Evolutionary conservation across 345 rosid genomes (phyloP).

Genomic region (Salix viminalis): DNA sequence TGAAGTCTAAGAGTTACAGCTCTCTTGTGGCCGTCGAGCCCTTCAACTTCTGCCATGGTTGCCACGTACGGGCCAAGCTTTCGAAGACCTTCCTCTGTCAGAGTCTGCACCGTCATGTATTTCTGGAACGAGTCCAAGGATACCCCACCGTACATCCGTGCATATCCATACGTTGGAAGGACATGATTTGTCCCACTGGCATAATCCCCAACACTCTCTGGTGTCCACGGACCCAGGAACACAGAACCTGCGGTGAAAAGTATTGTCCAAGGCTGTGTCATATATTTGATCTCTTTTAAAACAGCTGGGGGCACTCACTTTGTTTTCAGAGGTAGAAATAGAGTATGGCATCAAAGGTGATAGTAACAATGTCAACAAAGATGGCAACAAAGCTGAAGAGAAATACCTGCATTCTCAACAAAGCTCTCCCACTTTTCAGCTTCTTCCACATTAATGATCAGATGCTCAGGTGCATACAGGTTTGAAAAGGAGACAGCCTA

Average conservation of each 20-base stretch:
- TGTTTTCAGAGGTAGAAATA: not conserved
- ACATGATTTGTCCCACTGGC: conserved; percentile 93
- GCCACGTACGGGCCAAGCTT: conserved; percentile 82
- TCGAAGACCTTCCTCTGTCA: conserved; percentile 78
- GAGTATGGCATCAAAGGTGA: not conserved
- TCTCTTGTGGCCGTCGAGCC: conserved; percentile 86
- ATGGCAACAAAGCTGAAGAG: not conserved
- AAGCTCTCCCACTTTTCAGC: conserved; percentile 87
- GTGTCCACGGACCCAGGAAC: conserved; percentile 88
- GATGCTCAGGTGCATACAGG: conserved; percentile 90
- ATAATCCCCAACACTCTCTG: conserved; percentile 95
- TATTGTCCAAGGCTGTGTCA: not conserved
- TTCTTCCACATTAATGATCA: conserved; percentile 77
- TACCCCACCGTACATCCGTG: conserved; percentile 87
- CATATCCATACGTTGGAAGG: conserved; percentile 88
- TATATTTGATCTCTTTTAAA: not conserved
- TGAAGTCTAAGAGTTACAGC: conserved; percentile 80
- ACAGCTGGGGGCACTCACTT: not conserved
- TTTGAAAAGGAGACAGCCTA: conserved; percentile 77
- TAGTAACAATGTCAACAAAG: not conserved
- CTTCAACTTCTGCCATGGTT: conserved; percentile 83
- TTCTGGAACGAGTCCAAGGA: conserved; percentile 85
- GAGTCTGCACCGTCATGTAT: conserved; percentile 77
- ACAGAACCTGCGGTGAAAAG: conserved; percentile 54
- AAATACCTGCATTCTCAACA: conserved; percentile 79